Conservation (phyloP, 331 rosid genomes). For the Prunus yedoensis region DNA sequence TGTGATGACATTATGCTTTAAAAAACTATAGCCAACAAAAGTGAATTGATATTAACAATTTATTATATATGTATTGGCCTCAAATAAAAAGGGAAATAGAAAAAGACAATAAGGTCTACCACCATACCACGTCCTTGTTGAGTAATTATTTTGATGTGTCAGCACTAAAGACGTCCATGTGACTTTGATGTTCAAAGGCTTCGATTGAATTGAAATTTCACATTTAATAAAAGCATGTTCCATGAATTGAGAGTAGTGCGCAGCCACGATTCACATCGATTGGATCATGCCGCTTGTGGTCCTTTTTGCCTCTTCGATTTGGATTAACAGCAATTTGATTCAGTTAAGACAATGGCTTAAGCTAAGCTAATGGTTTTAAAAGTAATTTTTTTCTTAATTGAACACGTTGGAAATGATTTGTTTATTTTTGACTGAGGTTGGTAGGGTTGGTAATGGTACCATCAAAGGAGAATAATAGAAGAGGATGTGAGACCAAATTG, state of each 20-base stretch:
- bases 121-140: background rate
- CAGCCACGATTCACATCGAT: background rate
- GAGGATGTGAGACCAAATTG: background rate
- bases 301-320: no score
- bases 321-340: background rate
- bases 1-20: no score
- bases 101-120: background rate
- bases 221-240: background rate
- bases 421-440: background rate
- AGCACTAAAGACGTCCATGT: conserved; percentile 1
- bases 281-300: background rate
- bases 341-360: background rate
- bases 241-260: background rate
- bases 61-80: no score
- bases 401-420: no score
- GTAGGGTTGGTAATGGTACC: background rate
- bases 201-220: background rate
- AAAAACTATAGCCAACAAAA: no score
- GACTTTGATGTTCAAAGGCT: background rate
- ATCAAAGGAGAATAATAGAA: background rate
- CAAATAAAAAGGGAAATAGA: no score
- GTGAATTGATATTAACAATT: no score
- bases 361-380: background rate
- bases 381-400: no score
- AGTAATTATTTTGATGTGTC: background rate